Base-by-base conservation (phyloP, 2,329 filamentous ascomycete species). In the Botrytis cinerea region DNA sequence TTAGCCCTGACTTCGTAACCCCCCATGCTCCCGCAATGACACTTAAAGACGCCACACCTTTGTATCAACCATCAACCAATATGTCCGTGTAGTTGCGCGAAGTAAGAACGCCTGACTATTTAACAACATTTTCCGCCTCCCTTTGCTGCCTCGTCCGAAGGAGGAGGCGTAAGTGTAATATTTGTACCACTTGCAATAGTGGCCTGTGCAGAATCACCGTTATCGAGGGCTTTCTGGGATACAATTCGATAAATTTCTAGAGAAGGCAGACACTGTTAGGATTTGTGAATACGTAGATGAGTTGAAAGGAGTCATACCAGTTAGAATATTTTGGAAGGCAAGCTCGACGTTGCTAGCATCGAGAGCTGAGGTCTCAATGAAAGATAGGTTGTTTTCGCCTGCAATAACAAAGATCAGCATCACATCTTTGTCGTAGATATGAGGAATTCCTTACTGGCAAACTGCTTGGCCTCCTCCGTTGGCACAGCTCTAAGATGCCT, bases 161-260 rank as follows among this genome's bases (percentile, higher is more conserved):
- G 90, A 70, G 93, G 90, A 85, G 95, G 94, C 88, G 90, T 95
- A 80, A 97, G 92, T 77, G 94, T 92, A 81, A 98, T 93, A 83
- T 93, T 94, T 80, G 90, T 91, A 80, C 93, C 92, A 78, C 92
- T 90, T 78, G 90, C 91, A 80, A 96, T 92, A 78, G 92, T 92
- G 81, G 92, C 92, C 82, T 93, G 92, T 77, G 91, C 88, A 75
- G 90, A 89, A 80, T 97, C 95, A 81, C 93, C 94, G 81, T 92
- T 93, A 83, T 98, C 95, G 80, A 98, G 90, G 60, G 94, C 94
- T 88, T 98, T 98, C 89, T 93, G 96, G 73, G 95, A 98, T 77
- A 99, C 96, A 80, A 99, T 99, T 81, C 95, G 93, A 89, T 98
- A 99, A 86, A 99, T 99, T 88, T 99, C 96, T 97, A 82, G 45